Conservation (phyloP, 306 rosid species). For the Vachellia collinsii region DNA sequence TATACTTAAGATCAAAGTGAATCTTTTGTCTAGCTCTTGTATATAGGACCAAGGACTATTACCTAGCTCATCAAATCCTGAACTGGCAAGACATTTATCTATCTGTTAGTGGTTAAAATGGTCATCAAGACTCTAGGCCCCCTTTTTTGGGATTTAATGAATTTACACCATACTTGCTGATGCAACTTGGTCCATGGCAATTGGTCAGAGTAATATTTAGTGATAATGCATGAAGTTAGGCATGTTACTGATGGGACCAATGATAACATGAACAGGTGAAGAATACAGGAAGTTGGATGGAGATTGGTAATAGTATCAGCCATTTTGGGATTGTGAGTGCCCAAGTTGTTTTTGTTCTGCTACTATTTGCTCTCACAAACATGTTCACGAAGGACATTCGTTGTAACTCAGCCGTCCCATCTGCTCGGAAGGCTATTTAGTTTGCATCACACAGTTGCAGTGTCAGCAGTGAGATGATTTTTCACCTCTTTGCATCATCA, state of each 20-base stretch:
- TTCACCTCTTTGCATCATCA: conserved; percentile 5
- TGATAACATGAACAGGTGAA: conserved; percentile 72
- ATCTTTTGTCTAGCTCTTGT: no score
- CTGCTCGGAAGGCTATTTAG: conserved; percentile 70
- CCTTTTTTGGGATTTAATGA: not conserved
- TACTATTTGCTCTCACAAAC: conserved; percentile 83
- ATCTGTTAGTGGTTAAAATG: not conserved
- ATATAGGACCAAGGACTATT: no score
- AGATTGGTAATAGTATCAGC: conserved; percentile 89
- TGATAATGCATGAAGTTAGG: not conserved
- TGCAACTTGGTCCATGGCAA: not conserved
- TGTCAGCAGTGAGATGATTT: conserved; percentile 19
- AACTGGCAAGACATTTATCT: not conserved
- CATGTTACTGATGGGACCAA: conserved; percentile 16
- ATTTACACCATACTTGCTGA: not conserved
- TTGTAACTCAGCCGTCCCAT: conserved; percentile 45
- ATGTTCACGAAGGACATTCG: conserved; percentile 69
- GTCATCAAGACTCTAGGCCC: no score
- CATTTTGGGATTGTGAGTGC: conserved; percentile 94
- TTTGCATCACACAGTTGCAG: conserved; percentile 2
- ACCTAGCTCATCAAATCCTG: not conserved
- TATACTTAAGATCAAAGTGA: no score
- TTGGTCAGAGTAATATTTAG: not conserved
- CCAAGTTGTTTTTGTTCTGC: conserved; percentile 82
- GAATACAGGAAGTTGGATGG: conserved; percentile 96